Evolutionary conservation across 768 basidiomycete species (phyloP).

Genomic region (Tylopilus rubrobrunneus): DNA sequence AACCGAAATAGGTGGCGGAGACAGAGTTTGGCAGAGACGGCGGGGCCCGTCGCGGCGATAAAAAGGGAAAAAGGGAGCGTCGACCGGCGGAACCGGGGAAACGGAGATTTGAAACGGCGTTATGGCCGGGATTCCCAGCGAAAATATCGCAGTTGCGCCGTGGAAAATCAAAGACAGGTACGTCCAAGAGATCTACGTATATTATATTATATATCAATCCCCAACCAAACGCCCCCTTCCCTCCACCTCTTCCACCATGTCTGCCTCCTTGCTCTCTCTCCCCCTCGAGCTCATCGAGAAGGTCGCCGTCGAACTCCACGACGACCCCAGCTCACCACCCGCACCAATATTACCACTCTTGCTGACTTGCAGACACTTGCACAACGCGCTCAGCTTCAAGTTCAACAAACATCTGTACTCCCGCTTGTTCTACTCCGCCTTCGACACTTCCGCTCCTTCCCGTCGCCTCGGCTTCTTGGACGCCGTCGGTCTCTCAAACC

Average conservation of each 20-base stretch:
- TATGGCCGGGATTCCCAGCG: not conserved
- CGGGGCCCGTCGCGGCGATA: too few species aligned
- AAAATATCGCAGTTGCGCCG: not conserved
- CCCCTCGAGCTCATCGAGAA: conserved; percentile 44
- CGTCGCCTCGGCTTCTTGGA: conserved; percentile 48
- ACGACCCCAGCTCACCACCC: conserved; percentile 25
- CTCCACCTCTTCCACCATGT: conserved; percentile 13
- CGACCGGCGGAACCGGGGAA: too few species aligned
- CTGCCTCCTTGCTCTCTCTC: conserved; percentile 31
- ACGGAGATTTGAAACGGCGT: not conserved
- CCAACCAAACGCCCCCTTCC: not conserved
- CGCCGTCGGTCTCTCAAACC: conserved; percentile 34
- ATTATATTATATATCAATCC: not conserved
- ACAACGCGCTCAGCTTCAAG: conserved; percentile 31
- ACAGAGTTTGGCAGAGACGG: too few species aligned
- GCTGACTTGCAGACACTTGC: conserved; percentile 38
- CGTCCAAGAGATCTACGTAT: not conserved
- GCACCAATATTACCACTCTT: conserved; percentile 46
- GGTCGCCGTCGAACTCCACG: conserved; percentile 46
- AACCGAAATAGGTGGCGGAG: too few species aligned
- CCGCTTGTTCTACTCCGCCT: conserved; percentile 50
- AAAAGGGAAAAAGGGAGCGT: too few species aligned
- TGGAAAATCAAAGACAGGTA: not conserved
- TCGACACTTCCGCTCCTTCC: conserved; percentile 48
- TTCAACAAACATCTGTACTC: conserved; percentile 42